Evolutionary conservation across 331 rosid genomes (phyloP).

Genomic region (Arachis monticola): DNA sequence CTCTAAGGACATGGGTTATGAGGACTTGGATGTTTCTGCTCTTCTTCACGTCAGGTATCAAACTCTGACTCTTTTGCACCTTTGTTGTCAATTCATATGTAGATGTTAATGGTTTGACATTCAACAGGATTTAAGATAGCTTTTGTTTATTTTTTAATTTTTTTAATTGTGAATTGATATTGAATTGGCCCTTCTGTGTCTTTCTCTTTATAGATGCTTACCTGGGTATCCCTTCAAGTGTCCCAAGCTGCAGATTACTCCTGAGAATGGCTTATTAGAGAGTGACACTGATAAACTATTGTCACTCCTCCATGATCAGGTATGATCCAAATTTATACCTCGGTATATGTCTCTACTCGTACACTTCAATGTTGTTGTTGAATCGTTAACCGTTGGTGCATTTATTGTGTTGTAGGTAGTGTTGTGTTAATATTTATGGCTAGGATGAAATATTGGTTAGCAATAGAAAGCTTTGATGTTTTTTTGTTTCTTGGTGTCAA

Average conservation of each 20-base stretch:
- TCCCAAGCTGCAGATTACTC: conserved; percentile 84
- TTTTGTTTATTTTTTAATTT: too few species aligned
- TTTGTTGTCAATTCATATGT: conserved; percentile 2
- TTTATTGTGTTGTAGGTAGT: conserved; percentile 6
- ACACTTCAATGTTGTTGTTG: conserved; percentile 21
- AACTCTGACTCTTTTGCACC: conserved; percentile 28
- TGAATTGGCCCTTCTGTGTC: conserved; percentile 9
- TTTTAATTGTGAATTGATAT: not conserved
- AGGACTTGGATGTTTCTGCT: conserved; percentile 87
- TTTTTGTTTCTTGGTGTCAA: conserved; percentile 11
- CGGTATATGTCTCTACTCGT: not conserved
- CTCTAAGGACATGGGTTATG: conserved; percentile 92
- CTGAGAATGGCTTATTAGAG: conserved; percentile 73
- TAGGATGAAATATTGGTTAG: conserved; percentile 16
- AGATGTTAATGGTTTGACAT: not conserved
- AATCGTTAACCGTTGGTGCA: conserved; percentile 22
- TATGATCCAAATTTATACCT: conserved; percentile 37
- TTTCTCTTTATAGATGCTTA: conserved; percentile 58
- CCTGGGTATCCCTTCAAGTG: conserved; percentile 97
- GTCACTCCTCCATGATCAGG: conserved; percentile 88
- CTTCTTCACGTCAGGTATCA: conserved; percentile 66
- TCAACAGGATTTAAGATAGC: not conserved
- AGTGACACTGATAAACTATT: conserved; percentile 67
- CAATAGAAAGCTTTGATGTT: not conserved
- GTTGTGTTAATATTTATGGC: conserved; percentile 22